A percentile compares a stretch with the other conserved stretches of the same genome.
Conservation (phyloP, 148 eudicot species). For the Rhododendron molle region DNA sequence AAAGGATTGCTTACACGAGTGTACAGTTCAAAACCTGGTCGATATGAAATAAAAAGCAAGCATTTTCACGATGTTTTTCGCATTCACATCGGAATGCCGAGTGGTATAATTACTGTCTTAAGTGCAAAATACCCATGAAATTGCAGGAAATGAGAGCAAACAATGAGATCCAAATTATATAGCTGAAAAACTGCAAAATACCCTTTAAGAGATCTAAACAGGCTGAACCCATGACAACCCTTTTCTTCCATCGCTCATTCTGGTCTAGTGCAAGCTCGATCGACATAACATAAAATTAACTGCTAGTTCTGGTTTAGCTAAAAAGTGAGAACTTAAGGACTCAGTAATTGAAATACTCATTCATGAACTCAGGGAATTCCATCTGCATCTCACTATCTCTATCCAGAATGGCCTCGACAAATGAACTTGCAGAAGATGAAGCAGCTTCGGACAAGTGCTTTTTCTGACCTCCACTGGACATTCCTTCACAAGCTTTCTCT, state of each 20-base stretch:
- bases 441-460: conserved; percentile 9
- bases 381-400: conserved; percentile 52
- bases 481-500: background rate
- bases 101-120: background rate
- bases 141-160: background rate
- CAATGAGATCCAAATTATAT: background rate
- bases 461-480: background rate
- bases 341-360: conserved; percentile 41
- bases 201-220: background rate
- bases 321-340: background rate
- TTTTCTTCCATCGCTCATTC: background rate
- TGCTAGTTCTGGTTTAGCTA: background rate
- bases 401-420: conserved; percentile 66
- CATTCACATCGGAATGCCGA: background rate
- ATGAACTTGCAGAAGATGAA: conserved; percentile 47
- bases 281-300: background rate
- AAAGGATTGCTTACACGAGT: background rate
- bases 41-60: background rate
- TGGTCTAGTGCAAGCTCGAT: background rate
- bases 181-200: background rate
- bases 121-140: background rate
- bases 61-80: background rate
- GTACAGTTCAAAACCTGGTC: background rate
- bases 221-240: background rate
- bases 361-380: conserved; percentile 50